Evolutionary conservation across 2,329 filamentous ascomycete species (phyloP), one percentile per base, ranked within the genome.

Genomic region (Allantophomopsis cytisporea): DNA sequence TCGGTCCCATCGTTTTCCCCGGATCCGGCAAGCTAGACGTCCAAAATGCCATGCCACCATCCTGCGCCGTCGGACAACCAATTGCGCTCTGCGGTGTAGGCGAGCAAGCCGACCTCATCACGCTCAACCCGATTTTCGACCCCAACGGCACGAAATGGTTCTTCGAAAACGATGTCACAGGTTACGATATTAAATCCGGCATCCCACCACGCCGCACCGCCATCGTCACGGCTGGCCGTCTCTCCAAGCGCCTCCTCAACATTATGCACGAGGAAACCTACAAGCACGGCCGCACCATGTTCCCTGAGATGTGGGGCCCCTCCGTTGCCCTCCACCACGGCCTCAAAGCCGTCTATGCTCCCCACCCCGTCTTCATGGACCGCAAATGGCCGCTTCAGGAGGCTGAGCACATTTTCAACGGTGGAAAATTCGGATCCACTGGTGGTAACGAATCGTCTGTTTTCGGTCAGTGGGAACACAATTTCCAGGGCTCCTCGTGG

Each of bases 401-500:
- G 43, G 68, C 83, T 3, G 82, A 87, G 46, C 66, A 66, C n/a
- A 74, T 83, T 7, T 89, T 93, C 66, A 93, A 94, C 53, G 78
- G 73, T 20, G 80, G 81, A 17, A 64, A 71, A n/a, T 73, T 80
- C 48, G 76, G 76, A 45, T 76, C 72, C 1, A 70, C 76, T 0
- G 67, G 71, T 8, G 73, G 77, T 7, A 74, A 80, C 1, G 63
- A 66, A 21, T 76, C 80, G 30, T 80, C 76, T 31, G 70, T 83
- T 6, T 86, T 81, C 48, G 76, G 79, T 41, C 51, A 69, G 15
- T 77, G 85, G 39, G 85, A 93, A 60, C 83, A 86, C 57, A 88
- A 88, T 58, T 86, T 89, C 63, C 74, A 75, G 50, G 83, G 85
- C 12, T 80, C 79, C 34, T 86, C 72, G 35, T 94, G 83, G 83